Conservation (phyloP, 352 stramenopile genomes). For the Saprolegnia parasitica region DNA sequence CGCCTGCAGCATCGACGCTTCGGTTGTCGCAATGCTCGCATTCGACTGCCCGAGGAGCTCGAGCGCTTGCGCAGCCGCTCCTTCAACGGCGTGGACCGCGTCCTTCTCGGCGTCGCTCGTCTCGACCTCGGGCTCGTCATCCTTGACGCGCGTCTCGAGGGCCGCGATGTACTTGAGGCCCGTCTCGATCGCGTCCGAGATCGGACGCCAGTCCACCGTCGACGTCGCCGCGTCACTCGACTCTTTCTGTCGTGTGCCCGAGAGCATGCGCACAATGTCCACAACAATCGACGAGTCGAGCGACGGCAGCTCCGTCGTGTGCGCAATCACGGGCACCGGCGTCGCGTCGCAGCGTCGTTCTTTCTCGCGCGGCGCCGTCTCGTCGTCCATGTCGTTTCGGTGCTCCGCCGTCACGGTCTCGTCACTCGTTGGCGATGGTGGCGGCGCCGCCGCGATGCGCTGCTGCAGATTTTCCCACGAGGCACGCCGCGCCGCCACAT, state of each 20-base stretch:
- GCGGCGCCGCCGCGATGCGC: not conserved
- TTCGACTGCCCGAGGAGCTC: slow-evolving; percentile 4
- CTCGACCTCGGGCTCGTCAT: not conserved
- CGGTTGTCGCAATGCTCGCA: not conserved
- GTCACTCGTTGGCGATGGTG: not conserved
- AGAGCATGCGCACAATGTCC: slow-evolving; percentile 6
- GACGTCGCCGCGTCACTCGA: not conserved
- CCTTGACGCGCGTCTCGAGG: slow-evolving; percentile 14
- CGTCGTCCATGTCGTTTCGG: not conserved
- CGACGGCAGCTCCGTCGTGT: not conserved
- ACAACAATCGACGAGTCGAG: not conserved
- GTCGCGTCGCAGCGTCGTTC: not conserved
- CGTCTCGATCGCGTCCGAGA: not conserved
- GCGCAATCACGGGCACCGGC: not conserved
- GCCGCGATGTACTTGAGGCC: slow-evolving; percentile 15
- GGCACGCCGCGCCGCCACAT: not conserved
- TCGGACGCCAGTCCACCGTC: slow-evolving; percentile 7
- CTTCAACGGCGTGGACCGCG: not conserved
- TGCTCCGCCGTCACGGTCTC: slow-evolving; percentile 1
- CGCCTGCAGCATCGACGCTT: not conserved
- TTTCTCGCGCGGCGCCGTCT: not conserved
- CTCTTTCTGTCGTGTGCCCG: slow-evolving; percentile 1
- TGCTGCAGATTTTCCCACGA: not conserved
- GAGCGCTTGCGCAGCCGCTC: not conserved
- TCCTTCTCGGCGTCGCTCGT: not conserved